Base-by-base conservation (phyloP, 2,329 filamentous ascomycete species). In the Fusarium anguioides region DNA sequence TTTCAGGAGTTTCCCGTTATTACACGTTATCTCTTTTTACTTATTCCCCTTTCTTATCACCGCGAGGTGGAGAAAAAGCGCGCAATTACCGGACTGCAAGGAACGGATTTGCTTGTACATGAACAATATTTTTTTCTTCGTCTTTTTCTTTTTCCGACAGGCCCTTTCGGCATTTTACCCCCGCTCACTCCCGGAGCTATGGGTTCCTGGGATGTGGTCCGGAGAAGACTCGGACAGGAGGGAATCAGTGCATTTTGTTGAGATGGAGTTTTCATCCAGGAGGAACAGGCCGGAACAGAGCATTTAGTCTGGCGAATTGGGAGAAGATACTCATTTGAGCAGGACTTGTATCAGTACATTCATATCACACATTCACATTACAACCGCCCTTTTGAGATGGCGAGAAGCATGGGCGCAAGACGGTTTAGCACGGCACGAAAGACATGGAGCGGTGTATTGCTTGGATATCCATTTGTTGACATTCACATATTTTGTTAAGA, bases 391-490 rank as follows among this genome's bases (percentile, higher is more conserved):
- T n/a, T 57, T 49, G 59, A 58, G 52, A 48, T 36, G 50, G 54
- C 42, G 51, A 51, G 51, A 55, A 35, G 42, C 60, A 64, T 60
- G 21, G 66, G 67, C 67, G 67, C 60, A 66, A 66, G 53, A 24
- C 35, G 50, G 51, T 33, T 61, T 42, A 41, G 24, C 40, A 35
- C 17, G 47, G 39, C 33, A 65, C 29, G 45, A 48, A 50, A 45
- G 51, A 46, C 60, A 68, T 63, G 20, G 46, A 68, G 60, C 67
- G 64, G 67, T 70, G 55, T 66, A 53, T 59, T 57, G 44, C 57
- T 57, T 70, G 55, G 60, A 71, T 71, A 71, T 65, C 66, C 69
- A 70, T 63, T 68, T 68, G 66, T 65, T 63, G 60, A 63, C 52
- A 63, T 39, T 52, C 21, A 66, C 50, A 69, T 44, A 69, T 42